Conservation (phyloP, 176 grass and related monocot species). For the Urochloa ruziziensis region DNA sequence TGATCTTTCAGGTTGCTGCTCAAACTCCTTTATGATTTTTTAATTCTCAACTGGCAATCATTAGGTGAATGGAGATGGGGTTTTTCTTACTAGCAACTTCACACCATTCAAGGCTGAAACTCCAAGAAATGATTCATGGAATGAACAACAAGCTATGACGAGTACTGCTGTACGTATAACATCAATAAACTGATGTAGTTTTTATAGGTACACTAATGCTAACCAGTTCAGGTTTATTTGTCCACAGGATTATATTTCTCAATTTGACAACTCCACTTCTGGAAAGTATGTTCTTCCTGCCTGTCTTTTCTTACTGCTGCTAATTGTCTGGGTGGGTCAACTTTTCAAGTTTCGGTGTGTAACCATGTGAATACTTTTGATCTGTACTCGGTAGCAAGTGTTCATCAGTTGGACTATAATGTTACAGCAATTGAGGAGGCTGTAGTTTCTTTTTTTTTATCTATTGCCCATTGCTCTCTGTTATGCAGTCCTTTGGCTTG, state of each 20-base stretch:
- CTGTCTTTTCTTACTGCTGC: constrained; percentile 22
- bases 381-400: neutral
- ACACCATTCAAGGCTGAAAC: constrained; percentile 78
- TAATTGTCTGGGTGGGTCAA: neutral
- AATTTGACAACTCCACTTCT: constrained; percentile 60
- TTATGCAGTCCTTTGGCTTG: neutral
- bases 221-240: constrained; percentile 27
- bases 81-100: constrained; percentile 93
- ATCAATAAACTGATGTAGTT: constrained; percentile 20
- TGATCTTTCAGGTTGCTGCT: too few species aligned
- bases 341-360: neutral
- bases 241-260: constrained; percentile 76
- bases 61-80: constrained; percentile 95
- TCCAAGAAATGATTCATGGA: constrained; percentile 81
- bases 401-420: constrained; percentile 9
- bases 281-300: constrained; percentile 61
- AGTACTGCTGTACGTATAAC: constrained; percentile 80
- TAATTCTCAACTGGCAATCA: constrained; percentile 29
- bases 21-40: constrained; percentile 9
- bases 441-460: neutral
- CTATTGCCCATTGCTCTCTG: neutral
- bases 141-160: constrained; percentile 86
- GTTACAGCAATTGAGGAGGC: neutral
- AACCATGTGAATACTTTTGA: neutral
- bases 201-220: constrained; percentile 14